Evolutionary conservation across 306 rosid species (phyloP).

Genomic region (Lathyrus sativus): DNA sequence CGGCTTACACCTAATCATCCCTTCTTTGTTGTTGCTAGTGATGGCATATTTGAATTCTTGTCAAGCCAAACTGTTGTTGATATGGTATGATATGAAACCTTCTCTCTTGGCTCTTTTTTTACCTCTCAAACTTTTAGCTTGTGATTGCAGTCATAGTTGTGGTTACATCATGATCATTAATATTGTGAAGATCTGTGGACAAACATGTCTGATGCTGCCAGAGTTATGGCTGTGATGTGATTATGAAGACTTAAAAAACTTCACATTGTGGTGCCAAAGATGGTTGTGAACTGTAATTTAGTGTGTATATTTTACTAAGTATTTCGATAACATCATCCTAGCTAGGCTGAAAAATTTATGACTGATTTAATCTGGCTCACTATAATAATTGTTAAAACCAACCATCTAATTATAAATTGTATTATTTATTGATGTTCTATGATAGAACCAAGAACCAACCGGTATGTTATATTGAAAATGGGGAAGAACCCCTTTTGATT

Average conservation of each 20-base stretch:
- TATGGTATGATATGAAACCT: constrained; percentile 59
- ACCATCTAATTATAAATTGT: neutral
- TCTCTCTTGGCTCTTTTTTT: constrained; percentile 1
- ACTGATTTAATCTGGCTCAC: neutral
- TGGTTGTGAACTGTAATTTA: neutral
- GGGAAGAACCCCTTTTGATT: no score
- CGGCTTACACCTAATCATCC: constrained; percentile 69
- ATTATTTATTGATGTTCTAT: neutral
- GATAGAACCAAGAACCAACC: no score
- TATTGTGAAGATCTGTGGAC: neutral
- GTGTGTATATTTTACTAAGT: neutral
- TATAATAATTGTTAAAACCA: neutral
- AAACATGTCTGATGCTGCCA: neutral
- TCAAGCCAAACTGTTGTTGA: constrained; percentile 80
- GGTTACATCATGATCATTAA: neutral
- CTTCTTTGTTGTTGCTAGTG: constrained; percentile 87
- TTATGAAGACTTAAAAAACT: neutral
- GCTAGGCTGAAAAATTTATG: neutral
- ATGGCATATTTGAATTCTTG: constrained; percentile 91
- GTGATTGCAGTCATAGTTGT: neutral
- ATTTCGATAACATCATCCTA: neutral
- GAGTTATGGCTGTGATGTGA: neutral
- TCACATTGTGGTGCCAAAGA: neutral
- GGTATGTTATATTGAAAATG: no score
- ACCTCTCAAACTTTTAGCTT: neutral